phyloP scores from a whole-genome alignment of 163 green algal species.

The Coccomyxa subellipsoidea region DNA sequence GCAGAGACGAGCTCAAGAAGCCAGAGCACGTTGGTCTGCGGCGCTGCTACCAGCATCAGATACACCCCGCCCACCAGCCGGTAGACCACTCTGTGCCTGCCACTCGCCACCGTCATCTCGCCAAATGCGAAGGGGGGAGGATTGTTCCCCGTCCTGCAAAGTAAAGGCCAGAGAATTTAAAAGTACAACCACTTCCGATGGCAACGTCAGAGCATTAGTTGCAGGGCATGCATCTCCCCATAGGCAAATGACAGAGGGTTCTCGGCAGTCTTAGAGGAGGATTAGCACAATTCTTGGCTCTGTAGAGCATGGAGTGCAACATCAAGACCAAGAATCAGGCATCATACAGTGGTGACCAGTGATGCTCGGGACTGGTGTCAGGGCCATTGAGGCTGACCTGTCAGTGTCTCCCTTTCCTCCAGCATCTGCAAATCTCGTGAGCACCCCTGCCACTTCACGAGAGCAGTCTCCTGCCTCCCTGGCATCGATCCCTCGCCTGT shows the following conservation, averaged over 20 bases:
- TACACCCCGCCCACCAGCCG: slow-evolving; percentile 44
- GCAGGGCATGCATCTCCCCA: too few species aligned
- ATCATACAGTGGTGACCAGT: too few species aligned
- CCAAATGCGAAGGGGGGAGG: slow-evolving; percentile 26
- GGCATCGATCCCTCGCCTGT: slow-evolving; percentile 34
- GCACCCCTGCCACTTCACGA: slow-evolving; percentile 18
- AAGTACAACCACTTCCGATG: too few species aligned
- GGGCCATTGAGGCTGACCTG: background rate
- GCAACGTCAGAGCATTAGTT: too few species aligned
- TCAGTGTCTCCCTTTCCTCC: slow-evolving; percentile 30
- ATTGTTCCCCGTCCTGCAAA: slow-evolving; percentile 29
- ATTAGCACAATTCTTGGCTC: too few species aligned
- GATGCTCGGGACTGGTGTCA: background rate
- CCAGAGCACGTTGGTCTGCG: slow-evolving; percentile 38
- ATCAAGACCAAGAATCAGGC: too few species aligned
- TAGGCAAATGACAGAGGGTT: too few species aligned
- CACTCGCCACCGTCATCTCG: background rate
- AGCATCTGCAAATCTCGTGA: slow-evolving; percentile 23
- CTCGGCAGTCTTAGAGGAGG: too few species aligned
- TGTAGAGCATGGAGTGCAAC: too few species aligned
- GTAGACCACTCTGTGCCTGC: slow-evolving; percentile 42
- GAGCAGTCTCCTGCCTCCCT: slow-evolving; percentile 30
- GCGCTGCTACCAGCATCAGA: slow-evolving; percentile 38
- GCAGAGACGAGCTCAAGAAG: slow-evolving; percentile 39
- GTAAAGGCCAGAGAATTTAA: too few species aligned